Evolutionary conservation across 805 yeast species (phyloP), one percentile per base, ranked within the genome.

Genomic region (Zygotorulaspora florentina): DNA sequence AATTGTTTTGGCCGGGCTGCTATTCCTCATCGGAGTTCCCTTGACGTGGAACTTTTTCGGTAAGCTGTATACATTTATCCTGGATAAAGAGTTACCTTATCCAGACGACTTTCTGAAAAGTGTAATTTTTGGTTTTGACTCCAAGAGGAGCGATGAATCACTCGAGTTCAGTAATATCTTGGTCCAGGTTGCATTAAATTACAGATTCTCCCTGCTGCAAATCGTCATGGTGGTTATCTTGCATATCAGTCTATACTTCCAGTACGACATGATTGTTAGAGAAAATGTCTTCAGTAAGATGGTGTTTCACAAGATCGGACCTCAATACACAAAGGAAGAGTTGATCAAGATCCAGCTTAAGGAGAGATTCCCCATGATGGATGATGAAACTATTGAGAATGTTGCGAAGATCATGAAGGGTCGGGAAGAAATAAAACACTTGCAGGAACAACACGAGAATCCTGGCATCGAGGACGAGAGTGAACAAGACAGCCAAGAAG

Each of bases 241-340:
- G 20, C 73, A 70, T 46, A 50, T 77, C 13, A 74, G 79, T 4
- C 46, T 80, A 6, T 76, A 78, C 57, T 68, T 81, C 17, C 80
- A 76, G 50, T 85, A 83, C 58, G 89, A 84, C 54, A 80, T 85
- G 79, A 83, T 85, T 12, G 77, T 79, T 1, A 69, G 80, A 44
- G 95, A 85, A 60, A 80, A 81, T 39, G 88, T 87, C 0, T 83
- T 82, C 60, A 63, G 69, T 25, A 80, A 78, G 57, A 71, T 83
- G 59, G 67, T 85, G 13, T 61, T 73, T 43, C 77, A 72, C 51
- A 76, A 74, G 47, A 76, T 85, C 38, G 93, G 93, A 2, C 73
- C 67, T 8, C 58, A 60, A 42, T 57, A 50, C 35, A 55, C 60
- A 11, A 51, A 53, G 13, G 61, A 62, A 25, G 68, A 62, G 40